Base-by-base conservation (phyloP, 129 eudicot genomes). In the Tagetes patula region DNA sequence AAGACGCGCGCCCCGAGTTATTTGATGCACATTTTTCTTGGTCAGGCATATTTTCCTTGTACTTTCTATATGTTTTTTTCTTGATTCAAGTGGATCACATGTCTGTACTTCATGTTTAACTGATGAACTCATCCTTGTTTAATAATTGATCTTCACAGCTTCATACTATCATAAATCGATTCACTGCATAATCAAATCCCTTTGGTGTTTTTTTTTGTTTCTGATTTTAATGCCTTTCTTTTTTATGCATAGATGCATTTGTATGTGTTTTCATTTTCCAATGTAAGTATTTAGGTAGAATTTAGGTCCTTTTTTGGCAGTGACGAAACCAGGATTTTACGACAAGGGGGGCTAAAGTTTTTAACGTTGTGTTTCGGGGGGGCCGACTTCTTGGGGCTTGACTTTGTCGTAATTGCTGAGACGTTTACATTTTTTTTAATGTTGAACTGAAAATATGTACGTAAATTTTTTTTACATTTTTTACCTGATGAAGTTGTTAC, bases 1-100 rank as follows among this genome's bases (percentile, higher is more conserved):
- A n/a, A n/a, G 66, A 30, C 41, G 39, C 65, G 30, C 32, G 72
- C n/a, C 79, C 43, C 31, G 20, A 31, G 55, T 66, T 74, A 8
- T 74, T 67, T 32, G 41, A 20, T 36, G 63, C 70, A 12, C 71
- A 61, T 73, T 61, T 47, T 62, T 62, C 39, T 14, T 74, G 45
- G 34, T 62, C 9, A 50, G 52, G 39, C 63, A 32, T 30, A 73
- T 47, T 74, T 74, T 63, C 56, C 30, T 50, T 37, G 71, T 74
- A 63, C 30, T 20, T 8, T 2, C 47, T 74, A 6, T 20, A 6
- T 45, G 52, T 48, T 10, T 2, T 38, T 61, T 63, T 46, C 63
- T 74, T 74, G 48, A 61, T 45, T 61, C 34, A 47, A 46, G 20
- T 9, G 8, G 73, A 12, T 65, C 71, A 66, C 42, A 41, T n/a